These are phyloP conservation scores for Termitomyces sp. DNA, from an alignment of 768 basidiomycete species.

Conservation along the genomic window DNA sequence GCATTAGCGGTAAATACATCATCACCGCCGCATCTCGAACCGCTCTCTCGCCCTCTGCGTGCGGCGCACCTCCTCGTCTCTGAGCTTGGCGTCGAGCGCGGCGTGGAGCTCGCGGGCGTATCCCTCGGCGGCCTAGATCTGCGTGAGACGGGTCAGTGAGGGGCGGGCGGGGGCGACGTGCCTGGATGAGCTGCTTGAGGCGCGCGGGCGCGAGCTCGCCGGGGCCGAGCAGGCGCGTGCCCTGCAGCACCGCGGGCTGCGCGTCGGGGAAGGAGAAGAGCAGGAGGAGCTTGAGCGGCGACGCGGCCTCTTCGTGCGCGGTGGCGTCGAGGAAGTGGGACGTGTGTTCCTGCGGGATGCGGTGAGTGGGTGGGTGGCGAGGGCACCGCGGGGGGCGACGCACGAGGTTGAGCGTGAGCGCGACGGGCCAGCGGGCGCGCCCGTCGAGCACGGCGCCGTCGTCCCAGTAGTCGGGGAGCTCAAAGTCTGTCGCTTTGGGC, in stretches of 20 bases:
- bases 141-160: background rate
- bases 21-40: too few relatives aligned
- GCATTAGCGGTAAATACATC: too few relatives aligned
- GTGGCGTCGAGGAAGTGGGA: slow-evolving; percentile 74
- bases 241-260: slow-evolving; percentile 43
- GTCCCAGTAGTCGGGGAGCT: slow-evolving; percentile 85
- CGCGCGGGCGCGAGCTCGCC: slow-evolving; percentile 49
- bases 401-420: slow-evolving; percentile 75
- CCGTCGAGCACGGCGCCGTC: slow-evolving; percentile 67
- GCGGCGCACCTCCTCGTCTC: too few relatives aligned
- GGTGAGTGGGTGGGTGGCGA: too few relatives aligned
- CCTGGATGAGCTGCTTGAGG: slow-evolving; percentile 51
- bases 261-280: slow-evolving; percentile 54
- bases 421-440: slow-evolving; percentile 67
- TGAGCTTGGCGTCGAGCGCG: too few relatives aligned
- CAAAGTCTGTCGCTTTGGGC: slow-evolving; percentile 67
- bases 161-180: slow-evolving; percentile 23
- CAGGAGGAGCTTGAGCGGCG: slow-evolving; percentile 53
- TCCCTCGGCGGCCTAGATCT: slow-evolving; percentile 55
- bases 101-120: too few relatives aligned
- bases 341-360: slow-evolving; percentile 48
- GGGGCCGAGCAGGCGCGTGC: slow-evolving; percentile 57
- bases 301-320: slow-evolving; percentile 63
- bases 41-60: too few relatives aligned
- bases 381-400: slow-evolving; percentile 21